Conservation (phyloP, 2,329 filamentous ascomycete genomes). For the Pleurostoma richardsiae region DNA sequence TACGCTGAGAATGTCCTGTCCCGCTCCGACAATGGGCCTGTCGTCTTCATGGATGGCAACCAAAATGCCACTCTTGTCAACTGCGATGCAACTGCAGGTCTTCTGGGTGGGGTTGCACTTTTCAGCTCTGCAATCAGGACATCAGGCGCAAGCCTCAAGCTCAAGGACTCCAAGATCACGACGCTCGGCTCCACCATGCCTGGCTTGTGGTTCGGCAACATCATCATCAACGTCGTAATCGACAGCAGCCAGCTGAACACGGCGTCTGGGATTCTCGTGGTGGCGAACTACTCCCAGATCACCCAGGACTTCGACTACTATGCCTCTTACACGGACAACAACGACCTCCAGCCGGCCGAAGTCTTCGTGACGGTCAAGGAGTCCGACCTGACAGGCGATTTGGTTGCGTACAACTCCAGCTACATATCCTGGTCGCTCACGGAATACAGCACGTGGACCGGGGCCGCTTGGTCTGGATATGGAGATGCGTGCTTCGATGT, state of each 20-base stretch:
- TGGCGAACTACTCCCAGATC: conserved; percentile 19
- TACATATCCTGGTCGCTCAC: conserved; percentile 10
- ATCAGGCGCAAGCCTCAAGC: conserved; percentile 12
- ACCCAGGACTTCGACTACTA: conserved; percentile 27
- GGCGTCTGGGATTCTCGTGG: conserved; percentile 14
- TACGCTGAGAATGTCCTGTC: conserved; percentile 19
- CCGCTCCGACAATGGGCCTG: conserved; percentile 13
- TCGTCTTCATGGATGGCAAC: conserved; percentile 20
- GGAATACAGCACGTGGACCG: conserved; percentile 10
- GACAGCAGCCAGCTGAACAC: conserved; percentile 12
- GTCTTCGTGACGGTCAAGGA: conserved; percentile 17
- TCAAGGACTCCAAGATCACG: conserved; percentile 16
- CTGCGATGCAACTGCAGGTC: conserved; percentile 16
- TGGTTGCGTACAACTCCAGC: conserved; percentile 24
- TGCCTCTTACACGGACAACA: conserved; percentile 19
- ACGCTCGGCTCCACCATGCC: conserved; percentile 13
- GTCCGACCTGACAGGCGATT: conserved; percentile 18
- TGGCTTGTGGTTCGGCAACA: conserved; percentile 24
- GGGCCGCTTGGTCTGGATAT: conserved; percentile 11
- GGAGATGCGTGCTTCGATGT: conserved; percentile 8
- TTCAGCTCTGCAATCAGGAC: conserved; percentile 11
- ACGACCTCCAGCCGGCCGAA: conserved; percentile 16
- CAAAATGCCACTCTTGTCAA: conserved; percentile 15
- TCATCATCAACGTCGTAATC: conserved; percentile 12
- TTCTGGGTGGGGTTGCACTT: conserved; percentile 20